These are phyloP conservation scores for Drechslerella stenobrocha DNA, from an alignment of 2,329 filamentous ascomycete species.

Conservation along the genomic window DNA sequence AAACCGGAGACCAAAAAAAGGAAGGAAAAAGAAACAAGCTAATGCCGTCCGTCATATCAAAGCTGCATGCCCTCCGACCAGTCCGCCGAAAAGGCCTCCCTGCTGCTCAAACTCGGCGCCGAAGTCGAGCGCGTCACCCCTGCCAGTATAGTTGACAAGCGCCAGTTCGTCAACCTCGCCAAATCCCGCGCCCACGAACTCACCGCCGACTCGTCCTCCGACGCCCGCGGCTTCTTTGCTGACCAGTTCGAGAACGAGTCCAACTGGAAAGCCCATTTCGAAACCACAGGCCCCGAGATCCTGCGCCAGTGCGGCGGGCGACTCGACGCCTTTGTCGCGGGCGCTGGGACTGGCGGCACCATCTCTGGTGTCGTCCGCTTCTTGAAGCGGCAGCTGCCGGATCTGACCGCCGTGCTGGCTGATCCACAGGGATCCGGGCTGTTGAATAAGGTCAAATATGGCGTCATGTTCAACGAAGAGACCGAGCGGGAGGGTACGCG, in stretches of 20 bases:
- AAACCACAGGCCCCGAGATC: conserved; percentile 87
- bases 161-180: conserved; percentile 93
- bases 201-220: conserved; percentile 62
- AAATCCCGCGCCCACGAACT: conserved; percentile 75
- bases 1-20: too few relatives aligned
- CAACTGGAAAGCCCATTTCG: conserved; percentile 83
- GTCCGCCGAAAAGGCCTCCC: conserved; percentile 80
- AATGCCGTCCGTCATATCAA: neutral
- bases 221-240: conserved; percentile 83
- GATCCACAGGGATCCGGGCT: conserved; percentile 93
- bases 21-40: too few relatives aligned
- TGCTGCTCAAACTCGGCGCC: conserved; percentile 86
- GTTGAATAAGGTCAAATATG: conserved; percentile 87
- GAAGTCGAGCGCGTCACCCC: conserved; percentile 88
- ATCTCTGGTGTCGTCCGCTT: conserved; percentile 82
- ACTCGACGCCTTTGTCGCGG: conserved; percentile 86
- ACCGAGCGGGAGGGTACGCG: conserved; percentile 91
- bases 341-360: conserved; percentile 92
- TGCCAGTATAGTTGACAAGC: conserved; percentile 87
- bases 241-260: conserved; percentile 93
- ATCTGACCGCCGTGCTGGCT: conserved; percentile 75
- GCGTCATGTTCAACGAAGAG: conserved; percentile 83
- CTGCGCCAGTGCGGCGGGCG: conserved; percentile 72
- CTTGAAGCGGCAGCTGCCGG: conserved; percentile 72
- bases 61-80: conserved; percentile 94